A percentile compares a stretch with the other conserved stretches of the same genome.
phyloP scores from a whole-genome alignment of 495 filamentous ascomycete genomes.

The Venustampulla echinocandica region DNA sequence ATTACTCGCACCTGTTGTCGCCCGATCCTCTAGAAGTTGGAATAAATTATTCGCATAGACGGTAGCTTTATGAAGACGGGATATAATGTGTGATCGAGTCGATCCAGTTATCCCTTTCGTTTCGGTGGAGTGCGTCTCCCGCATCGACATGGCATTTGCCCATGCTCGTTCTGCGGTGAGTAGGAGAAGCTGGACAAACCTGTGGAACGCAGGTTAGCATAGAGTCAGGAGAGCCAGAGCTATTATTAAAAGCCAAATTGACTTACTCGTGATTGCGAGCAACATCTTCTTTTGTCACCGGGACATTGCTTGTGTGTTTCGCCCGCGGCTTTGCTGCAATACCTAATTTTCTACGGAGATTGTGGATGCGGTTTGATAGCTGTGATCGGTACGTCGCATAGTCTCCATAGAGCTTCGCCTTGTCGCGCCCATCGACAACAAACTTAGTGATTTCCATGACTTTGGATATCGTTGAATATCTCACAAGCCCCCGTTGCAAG shows the following conservation, averaged over 20 bases:
- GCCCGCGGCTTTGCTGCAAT: conserved; percentile 72
- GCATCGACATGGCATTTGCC: conserved; percentile 95
- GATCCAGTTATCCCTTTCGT: conserved; percentile 68
- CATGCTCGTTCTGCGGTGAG: conserved; percentile 86
- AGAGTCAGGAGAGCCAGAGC: background rate
- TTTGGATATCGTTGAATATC: background rate
- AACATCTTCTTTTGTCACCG: conserved; percentile 71
- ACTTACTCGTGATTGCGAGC: conserved; percentile 66
- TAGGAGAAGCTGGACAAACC: conserved; percentile 71
- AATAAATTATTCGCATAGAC: conserved; percentile 61
- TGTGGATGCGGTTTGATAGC: conserved; percentile 72
- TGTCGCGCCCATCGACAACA: conserved; percentile 65
- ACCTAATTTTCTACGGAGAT: conserved; percentile 73
- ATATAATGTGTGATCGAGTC: conserved; percentile 77
- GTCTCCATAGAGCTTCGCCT: conserved; percentile 77
- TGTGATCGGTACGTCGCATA: conserved; percentile 78
- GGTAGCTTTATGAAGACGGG: conserved; percentile 71
- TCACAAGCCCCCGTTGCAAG: too few species aligned
- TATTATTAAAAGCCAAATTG: background rate
- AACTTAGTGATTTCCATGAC: conserved; percentile 87
- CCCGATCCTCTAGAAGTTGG: conserved; percentile 49
- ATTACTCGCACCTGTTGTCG: conserved; percentile 52
- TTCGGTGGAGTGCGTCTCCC: conserved; percentile 71
- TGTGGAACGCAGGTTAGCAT: conserved; percentile 27
- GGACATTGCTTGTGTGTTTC: conserved; percentile 67